Evolutionary conservation across 106 monocot species (phyloP).

Genomic region (Hemerocallis citrina): DNA sequence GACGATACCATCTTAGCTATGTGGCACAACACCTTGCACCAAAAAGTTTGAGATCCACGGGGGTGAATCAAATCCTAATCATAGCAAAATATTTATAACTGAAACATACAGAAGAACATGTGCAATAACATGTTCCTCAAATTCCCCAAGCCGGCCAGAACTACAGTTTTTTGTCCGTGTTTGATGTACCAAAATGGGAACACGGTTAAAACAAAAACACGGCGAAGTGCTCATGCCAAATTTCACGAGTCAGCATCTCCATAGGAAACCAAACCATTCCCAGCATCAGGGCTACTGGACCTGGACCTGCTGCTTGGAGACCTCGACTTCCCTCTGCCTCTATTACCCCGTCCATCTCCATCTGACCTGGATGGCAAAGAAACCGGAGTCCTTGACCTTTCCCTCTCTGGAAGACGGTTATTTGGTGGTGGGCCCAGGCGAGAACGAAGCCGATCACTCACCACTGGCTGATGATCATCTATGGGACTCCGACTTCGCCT

Average conservation of each 20-base stretch:
- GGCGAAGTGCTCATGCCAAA: too few species aligned
- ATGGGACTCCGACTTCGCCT: conserved; percentile 28
- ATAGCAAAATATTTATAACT: not conserved
- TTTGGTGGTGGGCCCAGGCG: conserved; percentile 11
- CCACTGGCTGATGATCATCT: not conserved
- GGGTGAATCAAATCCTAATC: not conserved
- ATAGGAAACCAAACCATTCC: conserved; percentile 36
- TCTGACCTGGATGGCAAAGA: conserved; percentile 9
- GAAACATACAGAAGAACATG: not conserved
- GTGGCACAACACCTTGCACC: too few species aligned
- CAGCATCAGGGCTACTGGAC: conserved; percentile 26
- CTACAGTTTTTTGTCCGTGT: too few species aligned
- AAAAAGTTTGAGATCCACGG: too few species aligned
- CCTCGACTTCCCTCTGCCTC: not conserved
- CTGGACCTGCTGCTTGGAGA: conserved; percentile 14
- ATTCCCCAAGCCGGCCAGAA: too few species aligned
- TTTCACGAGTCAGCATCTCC: conserved; percentile 17
- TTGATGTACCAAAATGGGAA: too few species aligned
- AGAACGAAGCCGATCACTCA: conserved; percentile 15
- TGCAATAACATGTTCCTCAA: too few species aligned
- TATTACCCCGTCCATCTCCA: not conserved
- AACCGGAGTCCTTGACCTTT: conserved; percentile 18
- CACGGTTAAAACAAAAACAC: too few species aligned
- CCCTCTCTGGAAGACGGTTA: conserved; percentile 1
- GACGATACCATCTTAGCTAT: too few species aligned